phyloP scores from a whole-genome alignment of 2,329 filamentous ascomycete genomes.

The Pestalotiopsis sp. region DNA sequence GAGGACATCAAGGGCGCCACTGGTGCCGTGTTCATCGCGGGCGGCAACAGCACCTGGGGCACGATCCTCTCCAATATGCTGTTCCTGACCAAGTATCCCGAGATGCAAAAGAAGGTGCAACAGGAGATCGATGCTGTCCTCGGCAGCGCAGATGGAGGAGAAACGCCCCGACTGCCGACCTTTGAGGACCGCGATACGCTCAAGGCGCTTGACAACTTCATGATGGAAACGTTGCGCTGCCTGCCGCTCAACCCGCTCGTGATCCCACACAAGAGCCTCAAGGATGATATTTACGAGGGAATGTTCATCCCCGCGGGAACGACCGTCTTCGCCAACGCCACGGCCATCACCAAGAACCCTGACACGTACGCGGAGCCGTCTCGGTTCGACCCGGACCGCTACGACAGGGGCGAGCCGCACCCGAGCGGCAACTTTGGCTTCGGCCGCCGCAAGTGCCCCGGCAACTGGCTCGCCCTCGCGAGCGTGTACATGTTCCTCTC shows the following conservation, averaged over 20 bases:
- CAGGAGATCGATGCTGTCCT: slow-evolving; percentile 30
- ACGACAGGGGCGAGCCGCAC: slow-evolving; percentile 43
- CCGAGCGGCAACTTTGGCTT: slow-evolving; percentile 54
- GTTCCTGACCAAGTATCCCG: slow-evolving; percentile 17
- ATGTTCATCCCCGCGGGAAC: slow-evolving; percentile 60
- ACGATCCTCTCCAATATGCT: slow-evolving; percentile 31
- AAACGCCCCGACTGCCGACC: slow-evolving; percentile 31
- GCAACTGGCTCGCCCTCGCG: slow-evolving; percentile 50
- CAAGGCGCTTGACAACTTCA: slow-evolving; percentile 31
- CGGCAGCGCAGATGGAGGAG: not conserved
- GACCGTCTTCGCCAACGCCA: slow-evolving; percentile 44
- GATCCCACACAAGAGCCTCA: slow-evolving; percentile 45
- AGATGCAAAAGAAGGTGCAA: slow-evolving; percentile 13
- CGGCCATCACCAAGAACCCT: slow-evolving; percentile 46
- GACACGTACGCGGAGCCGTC: slow-evolving; percentile 43
- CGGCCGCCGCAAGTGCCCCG: slow-evolving; percentile 53
- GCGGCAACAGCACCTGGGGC: slow-evolving; percentile 47
- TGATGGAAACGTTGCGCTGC: slow-evolving; percentile 34
- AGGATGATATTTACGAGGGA: slow-evolving; percentile 50
- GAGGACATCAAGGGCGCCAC: slow-evolving; percentile 53
- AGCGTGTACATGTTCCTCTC: slow-evolving; percentile 44
- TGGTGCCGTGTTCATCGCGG: slow-evolving; percentile 50
- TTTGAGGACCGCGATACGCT: slow-evolving; percentile 34
- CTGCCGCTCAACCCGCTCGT: slow-evolving; percentile 35
- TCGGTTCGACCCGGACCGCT: slow-evolving; percentile 49